Evolutionary conservation across 2,329 filamentous ascomycete species (phyloP).

Genomic region (Alternaria burnsii): DNA sequence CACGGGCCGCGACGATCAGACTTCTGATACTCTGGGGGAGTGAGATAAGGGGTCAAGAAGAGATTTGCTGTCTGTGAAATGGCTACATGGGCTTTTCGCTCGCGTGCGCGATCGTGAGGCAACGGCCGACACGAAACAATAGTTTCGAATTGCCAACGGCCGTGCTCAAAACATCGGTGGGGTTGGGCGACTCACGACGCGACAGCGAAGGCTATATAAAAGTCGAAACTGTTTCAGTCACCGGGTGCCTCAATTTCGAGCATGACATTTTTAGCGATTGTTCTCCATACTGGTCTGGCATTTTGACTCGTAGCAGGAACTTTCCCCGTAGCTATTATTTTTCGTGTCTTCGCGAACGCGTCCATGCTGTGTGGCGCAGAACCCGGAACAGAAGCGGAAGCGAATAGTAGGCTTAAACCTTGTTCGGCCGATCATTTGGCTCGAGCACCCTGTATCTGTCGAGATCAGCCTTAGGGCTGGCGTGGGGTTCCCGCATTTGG

Average conservation of each 20-base stretch:
- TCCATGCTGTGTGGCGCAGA: slow-evolving; percentile 18
- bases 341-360: slow-evolving; percentile 7
- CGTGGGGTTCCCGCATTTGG: slow-evolving; percentile 31
- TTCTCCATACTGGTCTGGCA: neutral
- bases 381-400: slow-evolving; percentile 11
- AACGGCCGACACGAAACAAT: slow-evolving; percentile 34
- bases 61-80: slow-evolving; percentile 8
- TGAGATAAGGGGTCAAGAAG: slow-evolving; percentile 14
- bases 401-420: slow-evolving; percentile 13
- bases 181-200: slow-evolving; percentile 18
- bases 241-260: slow-evolving; percentile 13
- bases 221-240: slow-evolving; percentile 22
- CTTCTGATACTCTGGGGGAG: neutral
- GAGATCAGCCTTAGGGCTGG: slow-evolving; percentile 31
- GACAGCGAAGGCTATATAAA: slow-evolving; percentile 12
- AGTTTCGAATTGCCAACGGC: slow-evolving; percentile 17
- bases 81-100: neutral
- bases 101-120: slow-evolving; percentile 1
- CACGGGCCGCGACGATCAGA: slow-evolving; percentile 25
- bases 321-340: neutral
- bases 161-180: slow-evolving; percentile 18
- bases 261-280: slow-evolving; percentile 7
- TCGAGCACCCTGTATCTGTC: slow-evolving; percentile 20
- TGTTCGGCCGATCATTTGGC: slow-evolving; percentile 21
- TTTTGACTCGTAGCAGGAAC: slow-evolving; percentile 11